phyloP scores from a whole-genome alignment of 352 stramenopile species.

The Phytopythium boreale region DNA sequence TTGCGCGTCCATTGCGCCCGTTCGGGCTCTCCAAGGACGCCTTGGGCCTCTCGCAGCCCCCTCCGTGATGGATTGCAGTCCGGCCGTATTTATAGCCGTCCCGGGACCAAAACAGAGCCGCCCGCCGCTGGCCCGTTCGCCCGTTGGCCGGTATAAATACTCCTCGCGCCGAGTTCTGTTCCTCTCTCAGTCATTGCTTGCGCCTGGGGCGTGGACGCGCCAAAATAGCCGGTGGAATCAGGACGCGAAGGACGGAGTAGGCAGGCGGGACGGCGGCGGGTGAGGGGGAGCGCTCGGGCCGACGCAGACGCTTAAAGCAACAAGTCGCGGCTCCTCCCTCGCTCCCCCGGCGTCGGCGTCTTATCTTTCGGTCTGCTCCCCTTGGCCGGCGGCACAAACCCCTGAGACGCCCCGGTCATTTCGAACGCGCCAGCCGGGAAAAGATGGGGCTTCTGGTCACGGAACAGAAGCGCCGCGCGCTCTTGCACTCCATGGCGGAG shows the following conservation, averaged over 20 bases:
- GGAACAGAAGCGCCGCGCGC: slow-evolving; percentile 29
- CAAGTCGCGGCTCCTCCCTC: neutral
- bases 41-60: neutral
- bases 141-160: neutral
- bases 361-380: neutral
- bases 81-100: neutral
- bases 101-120: too few relatives aligned
- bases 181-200: neutral
- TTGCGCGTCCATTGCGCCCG: neutral
- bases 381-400: neutral
- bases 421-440: slow-evolving; percentile 1
- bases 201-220: neutral
- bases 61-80: neutral
- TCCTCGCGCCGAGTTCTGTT: slow-evolving; percentile 1
- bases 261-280: neutral
- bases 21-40: too few relatives aligned
- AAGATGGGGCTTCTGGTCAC: slow-evolving; percentile 34
- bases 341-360: neutral
- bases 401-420: neutral
- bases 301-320: neutral
- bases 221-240: slow-evolving; percentile 4
- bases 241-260: neutral
- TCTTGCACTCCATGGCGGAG: slow-evolving; percentile 35
- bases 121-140: neutral
- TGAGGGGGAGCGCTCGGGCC: neutral